Conservation (phyloP, 2,329 filamentous ascomycete genomes). For the Beauveria asiatica region DNA sequence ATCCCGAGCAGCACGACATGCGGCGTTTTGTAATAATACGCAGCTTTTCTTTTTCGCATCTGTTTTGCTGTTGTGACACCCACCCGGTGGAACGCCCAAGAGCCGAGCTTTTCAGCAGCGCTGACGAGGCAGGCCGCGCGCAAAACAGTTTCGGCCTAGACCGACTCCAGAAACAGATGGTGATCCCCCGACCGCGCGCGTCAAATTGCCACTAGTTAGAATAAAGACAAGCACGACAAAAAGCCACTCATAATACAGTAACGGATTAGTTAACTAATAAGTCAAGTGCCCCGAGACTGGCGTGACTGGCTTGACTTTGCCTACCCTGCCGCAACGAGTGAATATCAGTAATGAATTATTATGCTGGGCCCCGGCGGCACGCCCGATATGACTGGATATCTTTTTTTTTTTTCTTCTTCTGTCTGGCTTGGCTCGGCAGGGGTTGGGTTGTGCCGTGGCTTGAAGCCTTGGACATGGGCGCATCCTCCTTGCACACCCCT, state of each 20-base stretch:
- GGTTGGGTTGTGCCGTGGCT: background rate
- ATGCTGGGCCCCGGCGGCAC: background rate
- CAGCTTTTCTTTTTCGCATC: too few relatives aligned
- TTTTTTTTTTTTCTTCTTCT: background rate
- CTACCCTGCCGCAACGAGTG: too few relatives aligned
- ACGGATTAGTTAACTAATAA: background rate
- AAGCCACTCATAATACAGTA: too few relatives aligned
- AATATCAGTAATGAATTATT: too few relatives aligned
- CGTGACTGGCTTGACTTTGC: too few relatives aligned
- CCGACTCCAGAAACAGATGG: background rate
- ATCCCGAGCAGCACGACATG: too few relatives aligned
- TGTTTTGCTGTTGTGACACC: too few relatives aligned
- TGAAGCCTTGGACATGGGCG: background rate
- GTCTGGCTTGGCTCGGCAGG: background rate
- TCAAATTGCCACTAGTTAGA: background rate
- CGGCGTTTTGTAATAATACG: too few relatives aligned
- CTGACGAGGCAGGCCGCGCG: too few relatives aligned
- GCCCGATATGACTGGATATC: background rate
- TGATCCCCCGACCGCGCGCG: slow-evolving; percentile 7
- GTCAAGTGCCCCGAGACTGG: background rate
- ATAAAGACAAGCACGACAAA: too few relatives aligned
- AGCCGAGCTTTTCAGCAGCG: too few relatives aligned
- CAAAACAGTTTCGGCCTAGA: background rate
- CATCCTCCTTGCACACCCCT: background rate
- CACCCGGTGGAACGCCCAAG: too few relatives aligned